Conservation (phyloP, 495 filamentous ascomycete species). For the Penicillium alfredii region DNA sequence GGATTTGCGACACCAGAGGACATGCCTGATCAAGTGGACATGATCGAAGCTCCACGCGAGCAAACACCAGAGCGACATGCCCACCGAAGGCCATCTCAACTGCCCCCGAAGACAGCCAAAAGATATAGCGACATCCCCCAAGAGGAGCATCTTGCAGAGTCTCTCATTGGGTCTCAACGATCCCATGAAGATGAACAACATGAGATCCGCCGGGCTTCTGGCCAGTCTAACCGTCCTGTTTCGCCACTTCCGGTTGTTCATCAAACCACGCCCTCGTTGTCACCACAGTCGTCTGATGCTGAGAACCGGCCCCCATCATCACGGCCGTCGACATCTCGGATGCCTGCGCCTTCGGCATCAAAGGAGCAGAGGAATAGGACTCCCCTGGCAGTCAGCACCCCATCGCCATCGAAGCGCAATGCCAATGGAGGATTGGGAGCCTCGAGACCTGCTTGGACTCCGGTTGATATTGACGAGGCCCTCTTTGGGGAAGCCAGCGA, state of each 20-base stretch:
- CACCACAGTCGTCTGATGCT: constrained; percentile 72
- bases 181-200: constrained; percentile 9
- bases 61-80: constrained; percentile 14
- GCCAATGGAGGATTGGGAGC: constrained; percentile 49
- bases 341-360: constrained; percentile 31
- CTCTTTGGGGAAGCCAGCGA: constrained; percentile 38
- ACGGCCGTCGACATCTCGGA: constrained; percentile 39
- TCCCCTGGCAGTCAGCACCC: constrained; percentile 51
- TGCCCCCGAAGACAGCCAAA: constrained; percentile 40
- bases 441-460: constrained; percentile 62
- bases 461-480: constrained; percentile 65
- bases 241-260: constrained; percentile 30
- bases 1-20: constrained; percentile 17
- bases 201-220: constrained; percentile 6
- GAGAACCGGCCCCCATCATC: constrained; percentile 71
- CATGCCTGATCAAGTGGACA: constrained; percentile 21
- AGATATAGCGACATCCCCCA: constrained; percentile 42
- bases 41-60: constrained; percentile 18
- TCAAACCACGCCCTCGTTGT: constrained; percentile 49
- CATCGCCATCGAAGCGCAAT: constrained; percentile 65
- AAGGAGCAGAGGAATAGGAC: constrained; percentile 32
- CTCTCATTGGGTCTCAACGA: constrained; percentile 20
- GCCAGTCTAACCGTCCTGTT: constrained; percentile 16
- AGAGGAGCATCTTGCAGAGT: constrained; percentile 35
- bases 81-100: constrained; percentile 24